These are phyloP conservation scores for Amanita rubescens DNA, from an alignment of 768 basidiomycete genomes.

Conservation along the genomic window DNA sequence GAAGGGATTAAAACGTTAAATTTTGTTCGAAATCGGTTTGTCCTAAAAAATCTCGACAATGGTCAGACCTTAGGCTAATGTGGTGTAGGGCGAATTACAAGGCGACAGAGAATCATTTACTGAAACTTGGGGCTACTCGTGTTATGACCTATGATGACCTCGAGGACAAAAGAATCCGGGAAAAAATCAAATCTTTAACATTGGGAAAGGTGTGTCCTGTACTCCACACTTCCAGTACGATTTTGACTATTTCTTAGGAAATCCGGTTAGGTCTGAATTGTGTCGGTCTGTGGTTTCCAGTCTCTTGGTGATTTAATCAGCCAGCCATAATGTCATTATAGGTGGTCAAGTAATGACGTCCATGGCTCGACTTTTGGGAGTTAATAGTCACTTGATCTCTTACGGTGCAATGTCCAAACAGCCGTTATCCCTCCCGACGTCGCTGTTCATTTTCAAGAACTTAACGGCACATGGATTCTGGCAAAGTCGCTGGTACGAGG, in stretches of 20 bases:
- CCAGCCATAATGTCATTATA: conserved; percentile 7
- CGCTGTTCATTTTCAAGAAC: conserved; percentile 81
- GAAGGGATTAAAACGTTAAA: conserved; percentile 73
- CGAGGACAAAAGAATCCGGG: conserved; percentile 43
- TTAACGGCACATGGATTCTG: conserved; percentile 72
- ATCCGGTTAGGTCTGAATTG: conserved; percentile 45
- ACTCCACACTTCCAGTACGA: background rate
- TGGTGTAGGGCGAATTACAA: conserved; percentile 43
- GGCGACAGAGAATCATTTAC: conserved; percentile 42
- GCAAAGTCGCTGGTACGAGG: conserved; percentile 65
- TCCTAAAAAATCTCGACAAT: background rate
- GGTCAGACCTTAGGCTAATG: background rate
- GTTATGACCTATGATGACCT: conserved; percentile 77
- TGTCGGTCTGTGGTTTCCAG: conserved; percentile 26
- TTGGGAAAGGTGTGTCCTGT: conserved; percentile 42
- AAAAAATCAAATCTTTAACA: conserved; percentile 57
- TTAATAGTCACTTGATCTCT: conserved; percentile 68
- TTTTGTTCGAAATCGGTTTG: conserved; percentile 66
- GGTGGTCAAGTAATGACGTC: conserved; percentile 59
- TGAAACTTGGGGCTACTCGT: conserved; percentile 61
- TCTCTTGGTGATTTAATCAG: background rate
- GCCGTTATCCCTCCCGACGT: conserved; percentile 69
- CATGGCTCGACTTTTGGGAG: conserved; percentile 64
- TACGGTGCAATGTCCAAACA: conserved; percentile 90
- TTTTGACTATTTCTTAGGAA: conserved; percentile 17